Evolutionary conservation across 257 asterid species (phyloP).

Genomic region (Euphrasia confusa): DNA sequence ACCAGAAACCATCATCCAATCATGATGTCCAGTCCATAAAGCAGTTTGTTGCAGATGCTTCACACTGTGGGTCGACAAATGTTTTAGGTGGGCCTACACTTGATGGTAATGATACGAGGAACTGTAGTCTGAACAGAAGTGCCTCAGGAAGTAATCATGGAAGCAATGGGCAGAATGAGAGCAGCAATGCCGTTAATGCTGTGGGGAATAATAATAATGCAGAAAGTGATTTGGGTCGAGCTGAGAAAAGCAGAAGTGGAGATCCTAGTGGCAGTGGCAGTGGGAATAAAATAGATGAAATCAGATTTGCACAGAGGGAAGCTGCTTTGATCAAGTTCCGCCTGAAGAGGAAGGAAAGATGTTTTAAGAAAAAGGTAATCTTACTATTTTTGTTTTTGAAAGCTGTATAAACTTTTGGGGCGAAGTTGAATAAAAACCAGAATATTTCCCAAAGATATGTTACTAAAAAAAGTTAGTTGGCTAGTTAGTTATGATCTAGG

Average conservation of each 20-base stretch:
- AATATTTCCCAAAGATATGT: conserved; percentile 1
- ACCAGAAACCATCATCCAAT: conserved; percentile 29
- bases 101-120: conserved; percentile 27
- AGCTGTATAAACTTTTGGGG: conserved; percentile 7
- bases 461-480: background rate
- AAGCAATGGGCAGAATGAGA: conserved; percentile 54
- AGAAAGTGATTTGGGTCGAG: conserved; percentile 50
- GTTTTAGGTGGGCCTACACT: conserved; percentile 38
- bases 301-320: conserved; percentile 48
- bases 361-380: conserved; percentile 61
- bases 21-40: conserved; percentile 38
- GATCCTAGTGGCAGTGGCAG: conserved; percentile 46
- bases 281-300: conserved; percentile 47
- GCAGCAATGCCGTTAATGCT: conserved; percentile 44
- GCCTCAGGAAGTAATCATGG: conserved; percentile 67
- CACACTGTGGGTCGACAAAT: conserved; percentile 45
- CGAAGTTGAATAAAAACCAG: background rate
- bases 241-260: conserved; percentile 57
- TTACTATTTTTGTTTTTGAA: background rate
- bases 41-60: conserved; percentile 44
- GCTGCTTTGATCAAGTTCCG: conserved; percentile 74
- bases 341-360: conserved; percentile 69
- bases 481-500: conserved; percentile 6
- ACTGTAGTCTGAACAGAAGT: conserved; percentile 54
- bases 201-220: conserved; percentile 34